Base-by-base conservation (phyloP, 352 stramenopile species). In the Globisporangium mamillatum region DNA sequence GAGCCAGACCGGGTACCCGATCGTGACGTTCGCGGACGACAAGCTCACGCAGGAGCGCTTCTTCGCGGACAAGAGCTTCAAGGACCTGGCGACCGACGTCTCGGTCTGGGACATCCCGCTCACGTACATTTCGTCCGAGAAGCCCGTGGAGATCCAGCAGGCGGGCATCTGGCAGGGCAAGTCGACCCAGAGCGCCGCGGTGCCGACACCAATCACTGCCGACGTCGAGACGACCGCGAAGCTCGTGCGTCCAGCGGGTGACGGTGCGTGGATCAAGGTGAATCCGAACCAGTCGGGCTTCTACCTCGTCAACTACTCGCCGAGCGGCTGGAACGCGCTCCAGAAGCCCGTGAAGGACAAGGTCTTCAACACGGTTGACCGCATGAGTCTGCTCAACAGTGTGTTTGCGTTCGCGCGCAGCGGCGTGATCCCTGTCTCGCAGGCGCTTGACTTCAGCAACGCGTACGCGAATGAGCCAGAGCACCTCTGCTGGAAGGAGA, bases 261-360 rank as follows among this genome's bases (percentile, higher is more conserved):
- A 79, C 5, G 78, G 70, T 18, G 82, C 78, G 46, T 99, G 94
- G 93, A 83, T 99, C 59, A 98, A 99, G 74, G 74, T 99, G 34
- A 99, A 99, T 80, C 89, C 93, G 8, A 86, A 91, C 58, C 97
- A 99, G 72, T 89, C 98, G 66, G 95, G 97, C 1, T 97, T 98
- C 52, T 98, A 98, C 82, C 82, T 98, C 27, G 95, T 99, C 22
- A 95, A 97, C 58, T 98, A 98, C 74, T 91, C 89, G 0, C 68
- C 81, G 1, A 75, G 86, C 62, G 95, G 96, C 74, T 95, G 97
- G 77, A 75, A 82, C 18, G 78, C 80, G n/a, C 81, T 98, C 18
- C 77, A 88, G 60, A 74, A 78, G 79, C 75, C 80, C 4, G 85
- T 93, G 59, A 63, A 70, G 2, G 79, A 90, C 25, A 74, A 82